A percentile compares a stretch with the other conserved stretches of the same genome.
These are phyloP conservation scores for Fusarium sp. DNA, from an alignment of 2,329 filamentous ascomycete genomes.

Conservation along the genomic window DNA sequence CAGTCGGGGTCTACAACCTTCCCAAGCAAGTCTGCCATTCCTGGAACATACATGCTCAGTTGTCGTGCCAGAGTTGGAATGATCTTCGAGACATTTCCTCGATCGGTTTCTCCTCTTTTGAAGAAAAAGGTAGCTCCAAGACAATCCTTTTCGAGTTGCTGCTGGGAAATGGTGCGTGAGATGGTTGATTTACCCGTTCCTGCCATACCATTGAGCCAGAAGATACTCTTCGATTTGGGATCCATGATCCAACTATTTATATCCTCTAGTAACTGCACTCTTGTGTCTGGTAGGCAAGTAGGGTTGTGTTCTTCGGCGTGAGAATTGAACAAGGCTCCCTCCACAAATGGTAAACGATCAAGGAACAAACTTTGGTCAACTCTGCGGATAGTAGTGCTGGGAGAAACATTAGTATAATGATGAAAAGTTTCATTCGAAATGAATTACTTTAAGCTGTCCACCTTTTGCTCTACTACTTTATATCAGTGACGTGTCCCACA, in stretches of 20 bases:
- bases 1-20: no score
- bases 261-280: constrained; percentile 45
- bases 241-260: constrained; percentile 25
- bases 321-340: constrained; percentile 53
- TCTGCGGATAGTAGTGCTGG: not conserved
- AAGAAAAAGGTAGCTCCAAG: constrained; percentile 60
- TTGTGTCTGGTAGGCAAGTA: constrained; percentile 43
- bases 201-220: constrained; percentile 58
- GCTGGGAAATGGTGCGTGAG: constrained; percentile 55
- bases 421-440: fast-evolving
- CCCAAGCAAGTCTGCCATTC: not conserved
- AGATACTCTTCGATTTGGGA: constrained; percentile 45
- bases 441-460: not conserved
- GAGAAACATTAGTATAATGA: not conserved
- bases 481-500: fast-evolving
- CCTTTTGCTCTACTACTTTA: fast-evolving
- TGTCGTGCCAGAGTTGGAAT: constrained; percentile 57
- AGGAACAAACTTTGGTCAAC: fast-evolving
- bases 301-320: constrained; percentile 51
- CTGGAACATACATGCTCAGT: constrained; percentile 33
- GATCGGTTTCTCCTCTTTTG: constrained; percentile 54
- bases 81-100: constrained; percentile 53
- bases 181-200: constrained; percentile 59
- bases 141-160: fast-evolving
- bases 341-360: not conserved